Evolutionary conservation across 164 flowering plant species (phyloP).

Genomic region (Annona cherimola): DNA sequence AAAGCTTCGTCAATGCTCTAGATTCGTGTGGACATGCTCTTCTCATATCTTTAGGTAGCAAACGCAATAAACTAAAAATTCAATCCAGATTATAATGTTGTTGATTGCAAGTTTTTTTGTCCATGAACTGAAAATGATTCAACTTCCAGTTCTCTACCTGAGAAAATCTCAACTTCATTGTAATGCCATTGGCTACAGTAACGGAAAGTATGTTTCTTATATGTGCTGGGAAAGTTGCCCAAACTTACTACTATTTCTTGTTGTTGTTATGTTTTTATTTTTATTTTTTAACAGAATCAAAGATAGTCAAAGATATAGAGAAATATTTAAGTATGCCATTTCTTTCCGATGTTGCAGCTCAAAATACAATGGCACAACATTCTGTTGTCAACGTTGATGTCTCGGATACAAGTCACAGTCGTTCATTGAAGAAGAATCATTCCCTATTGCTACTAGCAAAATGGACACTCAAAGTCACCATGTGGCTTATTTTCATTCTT

Average conservation of each 20-base stretch:
- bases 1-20: too few species aligned
- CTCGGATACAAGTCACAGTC: slow-evolving; percentile 6
- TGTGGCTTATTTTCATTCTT: slow-evolving; percentile 53
- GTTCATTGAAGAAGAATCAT: slow-evolving; percentile 17
- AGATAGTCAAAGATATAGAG: not conserved
- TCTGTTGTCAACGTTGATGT: slow-evolving; percentile 31
- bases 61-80: too few species aligned
- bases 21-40: too few species aligned
- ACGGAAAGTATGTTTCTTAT: too few species aligned
- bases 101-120: not conserved
- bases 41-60: not conserved
- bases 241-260: too few species aligned
- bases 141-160: not conserved
- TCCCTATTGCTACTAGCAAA: slow-evolving; percentile 18
- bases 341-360: not conserved
- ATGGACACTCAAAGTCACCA: slow-evolving; percentile 46
- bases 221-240: too few species aligned
- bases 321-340: not conserved
- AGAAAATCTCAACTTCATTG: too few species aligned
- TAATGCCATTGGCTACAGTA: too few species aligned
- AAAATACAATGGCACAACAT: slow-evolving; percentile 24
- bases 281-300: not conserved
- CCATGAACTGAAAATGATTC: not conserved
- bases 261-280: not conserved
- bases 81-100: too few species aligned